phyloP scores from a whole-genome alignment of 805 yeast genomes.

The Blastobotrys mokoenaii region DNA sequence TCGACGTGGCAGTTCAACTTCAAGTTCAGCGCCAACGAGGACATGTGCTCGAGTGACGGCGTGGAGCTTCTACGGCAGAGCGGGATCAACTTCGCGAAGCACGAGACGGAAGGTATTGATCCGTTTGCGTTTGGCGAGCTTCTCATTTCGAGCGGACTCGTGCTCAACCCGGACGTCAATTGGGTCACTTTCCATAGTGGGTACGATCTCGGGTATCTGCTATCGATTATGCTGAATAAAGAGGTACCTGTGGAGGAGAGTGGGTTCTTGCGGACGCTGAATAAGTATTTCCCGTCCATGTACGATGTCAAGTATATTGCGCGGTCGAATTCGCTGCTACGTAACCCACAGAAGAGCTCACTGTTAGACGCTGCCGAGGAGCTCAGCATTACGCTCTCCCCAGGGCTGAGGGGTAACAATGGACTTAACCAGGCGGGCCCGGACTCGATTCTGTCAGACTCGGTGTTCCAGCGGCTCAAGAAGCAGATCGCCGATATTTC shows the following conservation, averaged over 20 bases:
- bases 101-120: slow-evolving; percentile 69
- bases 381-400: slow-evolving; percentile 25
- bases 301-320: slow-evolving; percentile 64
- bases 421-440: slow-evolving; percentile 37
- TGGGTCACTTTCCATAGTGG: slow-evolving; percentile 95
- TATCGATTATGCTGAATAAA: slow-evolving; percentile 66
- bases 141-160: slow-evolving; percentile 76
- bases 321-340: slow-evolving; percentile 28
- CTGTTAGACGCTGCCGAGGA: slow-evolving; percentile 36
- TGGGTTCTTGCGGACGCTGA: slow-evolving; percentile 66
- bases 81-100: slow-evolving; percentile 73
- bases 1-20: slow-evolving; percentile 97
- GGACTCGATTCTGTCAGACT: slow-evolving; percentile 35
- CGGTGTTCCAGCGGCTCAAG: slow-evolving; percentile 30
- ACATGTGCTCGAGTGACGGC: slow-evolving; percentile 85
- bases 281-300: slow-evolving; percentile 67
- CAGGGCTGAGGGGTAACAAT: slow-evolving; percentile 8
- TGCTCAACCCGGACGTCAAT: slow-evolving; percentile 58
- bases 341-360: slow-evolving; percentile 24
- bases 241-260: slow-evolving; percentile 72
- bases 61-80: slow-evolving; percentile 70
- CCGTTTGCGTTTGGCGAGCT: slow-evolving; percentile 75
- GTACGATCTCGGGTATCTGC: slow-evolving; percentile 85
- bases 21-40: slow-evolving; percentile 59
- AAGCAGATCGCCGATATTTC: slow-evolving; percentile 26